Percentiles rank a stretch among this genome's conserved stretches.
These are phyloP conservation scores for Pseudopithomyces chartarum DNA, from an alignment of 2,329 filamentous ascomycete genomes.

Conservation along the genomic window DNA sequence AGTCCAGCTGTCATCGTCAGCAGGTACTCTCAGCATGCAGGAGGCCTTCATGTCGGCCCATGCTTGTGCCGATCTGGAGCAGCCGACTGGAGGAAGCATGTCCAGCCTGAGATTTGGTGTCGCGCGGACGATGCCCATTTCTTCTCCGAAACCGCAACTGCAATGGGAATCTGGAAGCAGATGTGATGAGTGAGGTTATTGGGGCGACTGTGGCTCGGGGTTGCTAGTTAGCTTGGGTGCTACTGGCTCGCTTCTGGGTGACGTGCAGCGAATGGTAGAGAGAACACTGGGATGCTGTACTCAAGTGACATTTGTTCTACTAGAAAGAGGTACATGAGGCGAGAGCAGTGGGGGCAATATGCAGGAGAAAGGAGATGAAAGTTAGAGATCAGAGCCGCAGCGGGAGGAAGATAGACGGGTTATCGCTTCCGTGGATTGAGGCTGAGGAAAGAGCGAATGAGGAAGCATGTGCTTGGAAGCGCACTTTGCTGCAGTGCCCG, in stretches of 20 bases:
- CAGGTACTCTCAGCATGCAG: conserved; percentile 28
- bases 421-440: background rate
- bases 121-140: conserved; percentile 17
- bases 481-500: no score
- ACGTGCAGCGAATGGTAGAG: conserved; percentile 32
- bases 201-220: conserved; percentile 21
- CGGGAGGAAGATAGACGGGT: background rate
- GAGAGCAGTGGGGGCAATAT: conserved; percentile 20
- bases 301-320: conserved; percentile 13
- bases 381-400: background rate
- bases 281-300: conserved; percentile 15
- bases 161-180: conserved; percentile 14
- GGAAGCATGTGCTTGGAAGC: background rate
- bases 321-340: conserved; percentile 10
- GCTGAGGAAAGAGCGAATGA: background rate
- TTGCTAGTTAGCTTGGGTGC: conserved; percentile 22
- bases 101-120: conserved; percentile 14
- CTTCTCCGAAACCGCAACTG: conserved; percentile 12
- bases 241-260: conserved; percentile 33
- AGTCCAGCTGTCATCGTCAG: conserved; percentile 33
- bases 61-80: conserved; percentile 23
- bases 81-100: conserved; percentile 14
- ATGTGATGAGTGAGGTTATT: conserved; percentile 31
- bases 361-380: conserved; percentile 27
- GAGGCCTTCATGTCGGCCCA: conserved; percentile 19